A percentile compares a stretch with the other conserved stretches of the same genome.
Conservation (phyloP, 306 rosid genomes). For the Cucurbita maxima region DNA sequence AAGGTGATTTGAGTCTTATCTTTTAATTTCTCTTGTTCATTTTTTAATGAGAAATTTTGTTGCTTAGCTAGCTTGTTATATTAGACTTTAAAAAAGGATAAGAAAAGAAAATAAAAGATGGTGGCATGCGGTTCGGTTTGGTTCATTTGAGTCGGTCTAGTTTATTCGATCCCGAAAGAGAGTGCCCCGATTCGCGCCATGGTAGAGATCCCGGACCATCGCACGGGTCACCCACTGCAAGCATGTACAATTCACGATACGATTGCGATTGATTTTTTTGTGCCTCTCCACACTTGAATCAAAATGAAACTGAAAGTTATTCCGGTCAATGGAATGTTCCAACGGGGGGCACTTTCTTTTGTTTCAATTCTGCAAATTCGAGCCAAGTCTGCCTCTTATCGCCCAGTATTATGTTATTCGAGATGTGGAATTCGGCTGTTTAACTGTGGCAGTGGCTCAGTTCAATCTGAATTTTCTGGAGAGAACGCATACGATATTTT, state of each 20-base stretch:
- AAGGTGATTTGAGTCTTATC: no score
- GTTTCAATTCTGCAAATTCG: background rate
- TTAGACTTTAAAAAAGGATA: no score
- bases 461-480: conserved; percentile 24
- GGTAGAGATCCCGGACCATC: background rate
- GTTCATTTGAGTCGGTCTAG: background rate
- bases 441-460: conserved; percentile 36
- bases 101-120: no score
- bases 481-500: conserved; percentile 71
- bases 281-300: background rate
- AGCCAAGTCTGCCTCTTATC: background rate
- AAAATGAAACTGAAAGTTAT: background rate
- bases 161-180: background rate
- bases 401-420: background rate
- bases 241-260: background rate
- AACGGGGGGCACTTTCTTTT: background rate
- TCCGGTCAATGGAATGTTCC: background rate
- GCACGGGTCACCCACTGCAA: background rate
- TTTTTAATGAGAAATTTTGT: no score
- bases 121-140: background rate
- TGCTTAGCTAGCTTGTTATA: no score
- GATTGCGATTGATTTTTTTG: background rate
- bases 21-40: no score
- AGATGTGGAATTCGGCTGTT: conserved; percentile 7
- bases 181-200: background rate